Percentiles rank a stretch among this genome's conserved stretches.
phyloP scores from a whole-genome alignment of 805 yeast genomes.

The baker's yeast (Saccharomyces cerevisiae) region DNA sequence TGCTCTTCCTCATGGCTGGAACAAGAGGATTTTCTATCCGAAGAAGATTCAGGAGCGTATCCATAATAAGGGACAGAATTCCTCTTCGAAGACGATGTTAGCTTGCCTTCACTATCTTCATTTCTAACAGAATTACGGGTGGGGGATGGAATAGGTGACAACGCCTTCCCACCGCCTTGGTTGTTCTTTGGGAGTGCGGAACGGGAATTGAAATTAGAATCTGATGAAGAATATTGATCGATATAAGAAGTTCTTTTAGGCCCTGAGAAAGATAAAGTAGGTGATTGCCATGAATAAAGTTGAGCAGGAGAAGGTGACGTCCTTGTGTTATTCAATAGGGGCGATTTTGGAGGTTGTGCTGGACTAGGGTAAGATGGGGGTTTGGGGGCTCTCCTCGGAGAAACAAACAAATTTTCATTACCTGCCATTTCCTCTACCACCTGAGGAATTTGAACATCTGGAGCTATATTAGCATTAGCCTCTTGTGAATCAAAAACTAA shows the following conservation, averaged over 20 bases:
- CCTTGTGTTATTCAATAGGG: constrained; percentile 9
- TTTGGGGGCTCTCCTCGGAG: constrained; percentile 68
- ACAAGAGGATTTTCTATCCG: background rate
- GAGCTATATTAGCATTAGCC: background rate
- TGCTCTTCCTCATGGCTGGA: background rate
- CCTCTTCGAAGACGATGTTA: constrained; percentile 4
- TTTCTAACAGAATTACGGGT: background rate
- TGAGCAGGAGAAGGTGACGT: background rate
- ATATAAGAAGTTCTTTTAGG: background rate
- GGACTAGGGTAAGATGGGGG: constrained; percentile 50
- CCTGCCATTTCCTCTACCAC: constrained; percentile 3
- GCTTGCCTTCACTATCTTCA: background rate
- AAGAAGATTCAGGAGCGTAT: background rate
- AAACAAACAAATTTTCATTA: constrained; percentile 36
- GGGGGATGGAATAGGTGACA: background rate
- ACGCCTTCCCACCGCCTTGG: background rate
- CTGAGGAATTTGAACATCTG: constrained; percentile 11
- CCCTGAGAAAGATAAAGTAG: background rate
- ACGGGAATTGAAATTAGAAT: background rate
- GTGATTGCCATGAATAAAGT: background rate
- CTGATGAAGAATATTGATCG: background rate
- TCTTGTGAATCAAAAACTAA: constrained; percentile 10
- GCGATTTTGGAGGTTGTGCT: constrained; percentile 31
- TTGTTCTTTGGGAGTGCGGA: background rate
- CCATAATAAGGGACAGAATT: constrained; percentile 14